Base-by-base conservation (phyloP, 495 filamentous ascomycete genomes). In the Podospora pseudocomata region DNA sequence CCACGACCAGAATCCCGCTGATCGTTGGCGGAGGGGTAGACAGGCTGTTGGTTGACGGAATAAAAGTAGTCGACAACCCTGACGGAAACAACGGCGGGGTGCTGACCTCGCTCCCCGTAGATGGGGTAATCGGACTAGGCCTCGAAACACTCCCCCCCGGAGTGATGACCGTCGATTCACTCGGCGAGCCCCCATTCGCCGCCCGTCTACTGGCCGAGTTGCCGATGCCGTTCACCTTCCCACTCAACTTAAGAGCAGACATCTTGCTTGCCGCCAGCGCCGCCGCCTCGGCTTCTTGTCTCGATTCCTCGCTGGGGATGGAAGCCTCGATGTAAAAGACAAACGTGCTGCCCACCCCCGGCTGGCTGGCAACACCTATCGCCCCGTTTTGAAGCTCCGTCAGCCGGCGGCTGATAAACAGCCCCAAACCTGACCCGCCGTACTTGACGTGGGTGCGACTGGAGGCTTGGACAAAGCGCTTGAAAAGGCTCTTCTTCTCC, bases 351-450 rank as follows among this genome's bases (percentile, higher is more conserved):
- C 91, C 91, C 28, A 86, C 78, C 5, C 88, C 90, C 15, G 86
- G 80, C 66, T 86, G 84, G 27, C 88, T 89, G 23, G 86, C 81
- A 16, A 93, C 90, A 4, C 91, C 90, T 54, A 93, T 92, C 60
- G 90, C 86, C 2, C 91, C 91, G 28, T 89, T 89, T 74, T 93
- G 91, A 4, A 93, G 78, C 66, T 93, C 90, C 3, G 88, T 89
- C 4, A 94, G 81, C 59, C 88, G 83, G 18, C 89, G 83, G 64
- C 87, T 89, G 68, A 94, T 92, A 74, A 92, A 94, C 1, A 94
- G 82, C 0, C 91, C 91, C 0, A 94, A 85, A 0, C 92, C 91
- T 0, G 86, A 90, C 1, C 91, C 91, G 27, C 91, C 91, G 68
- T 93, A 93, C 53, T 88, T 85, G 9, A 90, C 83, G 67, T 92